These are phyloP conservation scores for Cladophialophora bantiana DNA, from an alignment of 2,329 filamentous ascomycete species.

Conservation along the genomic window DNA sequence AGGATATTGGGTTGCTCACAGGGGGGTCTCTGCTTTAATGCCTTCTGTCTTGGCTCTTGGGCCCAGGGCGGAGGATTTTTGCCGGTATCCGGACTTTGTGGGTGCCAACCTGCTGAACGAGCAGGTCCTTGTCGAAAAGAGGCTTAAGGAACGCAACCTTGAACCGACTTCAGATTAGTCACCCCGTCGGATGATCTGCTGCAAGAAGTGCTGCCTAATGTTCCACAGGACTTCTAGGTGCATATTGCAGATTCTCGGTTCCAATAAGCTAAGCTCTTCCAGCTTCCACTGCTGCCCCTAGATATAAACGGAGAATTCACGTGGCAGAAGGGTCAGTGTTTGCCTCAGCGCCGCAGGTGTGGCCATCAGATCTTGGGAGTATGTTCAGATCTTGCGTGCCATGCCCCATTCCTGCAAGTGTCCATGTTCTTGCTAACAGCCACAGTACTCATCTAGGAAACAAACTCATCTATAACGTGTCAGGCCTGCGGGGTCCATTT, in stretches of 20 bases:
- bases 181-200: slow-evolving; percentile 4
- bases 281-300: background rate
- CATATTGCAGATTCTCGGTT: background rate
- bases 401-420: background rate
- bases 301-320: background rate
- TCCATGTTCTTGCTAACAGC: background rate
- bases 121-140: background rate
- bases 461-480: background rate
- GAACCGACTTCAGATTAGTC: slow-evolving; percentile 8
- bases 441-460: background rate
- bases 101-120: background rate
- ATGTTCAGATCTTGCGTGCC: background rate
- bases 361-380: background rate
- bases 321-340: background rate
- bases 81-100: slow-evolving; percentile 11
- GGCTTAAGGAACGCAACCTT: background rate
- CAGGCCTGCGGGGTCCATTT: background rate
- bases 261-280: background rate
- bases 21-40: background rate
- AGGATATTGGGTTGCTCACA: background rate
- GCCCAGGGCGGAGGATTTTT: background rate
- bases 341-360: background rate
- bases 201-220: slow-evolving; percentile 1
- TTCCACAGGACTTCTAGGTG: slow-evolving; percentile 1
- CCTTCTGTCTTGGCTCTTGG: background rate